A percentile compares a stretch with the other conserved stretches of the same genome.
These are phyloP conservation scores for Monilinia fructigena DNA, from an alignment of 2,329 filamentous ascomycete species.

Conservation along the genomic window DNA sequence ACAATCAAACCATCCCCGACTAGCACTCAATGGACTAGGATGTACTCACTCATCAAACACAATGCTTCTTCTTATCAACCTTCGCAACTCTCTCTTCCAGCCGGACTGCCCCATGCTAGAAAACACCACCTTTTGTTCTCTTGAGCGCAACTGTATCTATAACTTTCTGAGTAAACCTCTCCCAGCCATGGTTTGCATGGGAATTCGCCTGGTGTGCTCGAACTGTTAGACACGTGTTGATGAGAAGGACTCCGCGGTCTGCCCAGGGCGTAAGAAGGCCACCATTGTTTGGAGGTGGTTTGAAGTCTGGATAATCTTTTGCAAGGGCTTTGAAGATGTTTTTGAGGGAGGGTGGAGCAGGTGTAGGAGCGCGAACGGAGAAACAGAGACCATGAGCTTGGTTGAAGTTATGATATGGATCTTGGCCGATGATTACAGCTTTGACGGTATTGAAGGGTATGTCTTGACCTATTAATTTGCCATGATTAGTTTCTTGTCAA, in stretches of 20 bases:
- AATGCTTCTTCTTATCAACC: slow-evolving; percentile 71
- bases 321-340: slow-evolving; percentile 92
- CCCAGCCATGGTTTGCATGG: slow-evolving; percentile 87
- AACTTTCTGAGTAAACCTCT: slow-evolving; percentile 84
- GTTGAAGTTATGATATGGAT: slow-evolving; percentile 93
- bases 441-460: slow-evolving; percentile 89
- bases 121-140: slow-evolving; percentile 76
- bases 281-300: slow-evolving; percentile 69
- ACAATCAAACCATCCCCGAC: slow-evolving; percentile 78
- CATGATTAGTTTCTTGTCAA: slow-evolving; percentile 29
- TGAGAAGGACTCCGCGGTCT: slow-evolving; percentile 83
- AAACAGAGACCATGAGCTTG: slow-evolving; percentile 97
- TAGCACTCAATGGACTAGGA: slow-evolving; percentile 87
- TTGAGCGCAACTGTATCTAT: slow-evolving; percentile 83
- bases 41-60: slow-evolving; percentile 87
- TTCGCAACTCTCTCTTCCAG: slow-evolving; percentile 74
- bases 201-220: slow-evolving; percentile 84
- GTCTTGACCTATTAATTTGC: slow-evolving; percentile 70
- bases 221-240: slow-evolving; percentile 95
- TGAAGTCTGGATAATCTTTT: slow-evolving; percentile 83
- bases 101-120: slow-evolving; percentile 87
- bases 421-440: slow-evolving; percentile 90
- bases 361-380: slow-evolving; percentile 85
- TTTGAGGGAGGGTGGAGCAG: slow-evolving; percentile 81
- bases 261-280: slow-evolving; percentile 93